Evolutionary conservation across 768 basidiomycete species (phyloP).

Genomic region (Mycena belliarum): DNA sequence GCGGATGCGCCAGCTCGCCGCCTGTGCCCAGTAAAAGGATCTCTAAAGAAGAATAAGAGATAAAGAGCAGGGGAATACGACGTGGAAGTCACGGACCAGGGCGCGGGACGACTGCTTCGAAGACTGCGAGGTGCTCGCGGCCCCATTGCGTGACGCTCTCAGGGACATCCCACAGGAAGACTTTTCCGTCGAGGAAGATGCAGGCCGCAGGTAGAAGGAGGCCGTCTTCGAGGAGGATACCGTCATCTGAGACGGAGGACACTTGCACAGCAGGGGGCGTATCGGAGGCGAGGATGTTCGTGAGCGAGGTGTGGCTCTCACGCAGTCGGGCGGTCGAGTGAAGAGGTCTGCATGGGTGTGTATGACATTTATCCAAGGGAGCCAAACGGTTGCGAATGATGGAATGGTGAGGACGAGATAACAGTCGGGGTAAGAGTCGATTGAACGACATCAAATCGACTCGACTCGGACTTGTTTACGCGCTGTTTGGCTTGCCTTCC

Average conservation of each 20-base stretch:
- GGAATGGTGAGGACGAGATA: neutral
- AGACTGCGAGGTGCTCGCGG: constrained; percentile 72
- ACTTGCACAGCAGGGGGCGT: constrained; percentile 73
- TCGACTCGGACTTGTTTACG: neutral
- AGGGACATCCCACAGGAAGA: constrained; percentile 90
- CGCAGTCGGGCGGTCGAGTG: constrained; percentile 20
- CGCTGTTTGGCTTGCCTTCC: neutral
- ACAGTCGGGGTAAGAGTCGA: constrained; percentile 1
- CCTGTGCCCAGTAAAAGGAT: constrained; percentile 92
- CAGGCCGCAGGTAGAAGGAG: constrained; percentile 75
- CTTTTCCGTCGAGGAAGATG: constrained; percentile 83
- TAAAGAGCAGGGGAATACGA: too few relatives aligned
- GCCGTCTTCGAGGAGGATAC: constrained; percentile 77
- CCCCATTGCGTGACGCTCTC: constrained; percentile 66
- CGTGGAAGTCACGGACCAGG: constrained; percentile 60
- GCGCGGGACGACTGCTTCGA: constrained; percentile 79
- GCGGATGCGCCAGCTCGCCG: constrained; percentile 64
- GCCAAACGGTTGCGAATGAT: too few relatives aligned
- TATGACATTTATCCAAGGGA: neutral
- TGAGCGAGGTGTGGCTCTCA: constrained; percentile 44
- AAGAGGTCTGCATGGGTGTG: neutral
- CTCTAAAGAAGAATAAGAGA: constrained; percentile 53
- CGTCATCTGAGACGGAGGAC: constrained; percentile 58
- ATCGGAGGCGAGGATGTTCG: constrained; percentile 74
- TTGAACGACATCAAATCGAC: too few relatives aligned